Conservation (phyloP, 139 green algal genomes). For the Cymbomonas tetramitiformis region DNA sequence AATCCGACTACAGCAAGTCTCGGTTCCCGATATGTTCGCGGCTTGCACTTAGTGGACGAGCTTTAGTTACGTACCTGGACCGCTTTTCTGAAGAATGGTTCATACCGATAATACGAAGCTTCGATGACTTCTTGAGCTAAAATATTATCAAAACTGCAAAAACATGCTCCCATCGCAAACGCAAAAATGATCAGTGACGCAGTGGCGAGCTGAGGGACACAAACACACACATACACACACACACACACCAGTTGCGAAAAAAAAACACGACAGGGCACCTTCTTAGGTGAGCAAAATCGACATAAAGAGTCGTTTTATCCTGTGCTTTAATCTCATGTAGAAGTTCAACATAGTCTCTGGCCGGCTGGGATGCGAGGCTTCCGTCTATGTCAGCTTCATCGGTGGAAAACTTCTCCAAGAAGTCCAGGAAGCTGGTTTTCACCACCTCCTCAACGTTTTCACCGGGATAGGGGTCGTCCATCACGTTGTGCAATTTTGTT, state of each 20-base stretch:
- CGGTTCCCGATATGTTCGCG: too few species aligned
- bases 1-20: too few species aligned
- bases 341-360: slow-evolving; percentile 28
- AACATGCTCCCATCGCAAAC: background rate
- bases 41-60: slow-evolving; percentile 20
- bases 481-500: too few species aligned
- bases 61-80: slow-evolving; percentile 13
- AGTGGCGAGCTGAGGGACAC: background rate
- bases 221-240: slow-evolving; percentile 28
- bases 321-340: slow-evolving; percentile 29
- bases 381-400: background rate
- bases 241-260: slow-evolving; percentile 35
- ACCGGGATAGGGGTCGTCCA: too few species aligned
- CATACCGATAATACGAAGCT: slow-evolving; percentile 1
- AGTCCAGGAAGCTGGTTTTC: background rate
- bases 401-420: background rate
- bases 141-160: slow-evolving; percentile 3
- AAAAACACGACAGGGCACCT: slow-evolving; percentile 37
- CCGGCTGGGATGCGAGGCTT: background rate
- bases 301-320: slow-evolving; percentile 50
- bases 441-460: background rate
- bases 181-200: background rate
- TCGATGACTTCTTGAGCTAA: slow-evolving; percentile 7
- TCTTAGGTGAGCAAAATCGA: slow-evolving; percentile 60
- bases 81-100: slow-evolving; percentile 15